Base-by-base conservation (phyloP, 2,329 filamentous ascomycete genomes). In the Pseudohalonectria lignicola region DNA sequence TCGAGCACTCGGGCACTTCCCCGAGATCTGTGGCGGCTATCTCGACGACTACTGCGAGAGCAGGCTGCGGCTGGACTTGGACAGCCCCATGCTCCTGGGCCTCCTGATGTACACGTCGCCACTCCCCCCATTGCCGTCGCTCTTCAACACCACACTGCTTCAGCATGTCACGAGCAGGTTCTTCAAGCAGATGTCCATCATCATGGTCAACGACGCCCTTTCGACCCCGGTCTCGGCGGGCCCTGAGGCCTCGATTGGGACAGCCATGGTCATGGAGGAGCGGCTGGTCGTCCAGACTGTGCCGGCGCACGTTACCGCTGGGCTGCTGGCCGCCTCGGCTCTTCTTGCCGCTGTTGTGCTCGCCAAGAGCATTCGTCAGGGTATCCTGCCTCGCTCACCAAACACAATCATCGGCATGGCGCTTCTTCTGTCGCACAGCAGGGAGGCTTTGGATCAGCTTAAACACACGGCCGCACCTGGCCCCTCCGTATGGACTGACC, bases 371-470 rank as follows among this genome's bases (percentile, higher is more conserved):
- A 56, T 59, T 0, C 52, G 28, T 19, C 45, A 45, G 18, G 56
- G 57, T 0, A 53, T 61, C 10, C 48, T 62, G 3, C 60, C 60
- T 0, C 52, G 57, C 8, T 46, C 56, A 7, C 56, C 58, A 0
- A 52, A 48, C 12, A 55, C 53, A 3, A 51, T 61, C 9, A 48
- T 59, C 29, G 54, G 53, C 35, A 46, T 53, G 43, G 60, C 59
- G 0, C 48, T 57, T 2, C 48, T 62, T 12, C 44, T 62, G 3
- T 50, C 57, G 2, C 56, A 62, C 21, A 62, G 59, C 34, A 52
- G 53, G 5, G 42, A 50, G 10, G 46, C 62, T 2, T 50, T 61
- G 2, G n/a, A n/a, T n/a, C n/a, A n/a, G n/a, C n/a, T n/a, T n/a
- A n/a, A n/a, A n/a, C n/a, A n/a, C n/a, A n/a, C n/a, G n/a, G n/a